Conservation (phyloP, 1,284 basidiomycete species). For the Taiwanofungus camphoratus region DNA sequence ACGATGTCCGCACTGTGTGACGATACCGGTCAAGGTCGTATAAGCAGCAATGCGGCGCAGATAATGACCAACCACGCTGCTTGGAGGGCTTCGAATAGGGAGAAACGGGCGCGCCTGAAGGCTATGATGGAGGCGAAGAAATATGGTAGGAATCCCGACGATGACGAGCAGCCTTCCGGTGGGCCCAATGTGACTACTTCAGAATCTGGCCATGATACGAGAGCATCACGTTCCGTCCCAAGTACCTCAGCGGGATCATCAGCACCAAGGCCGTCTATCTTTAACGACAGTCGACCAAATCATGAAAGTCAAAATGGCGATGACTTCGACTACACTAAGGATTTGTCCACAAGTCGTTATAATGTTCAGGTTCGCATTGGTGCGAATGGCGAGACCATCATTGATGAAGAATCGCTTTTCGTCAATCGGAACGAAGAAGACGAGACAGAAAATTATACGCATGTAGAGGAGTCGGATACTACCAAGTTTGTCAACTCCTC, state of each 20-base stretch:
- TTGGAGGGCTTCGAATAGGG: constrained; percentile 61
- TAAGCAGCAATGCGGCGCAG: constrained; percentile 66
- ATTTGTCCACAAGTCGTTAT: constrained; percentile 60
- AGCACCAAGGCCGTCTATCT: constrained; percentile 2
- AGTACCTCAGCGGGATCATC: constrained; percentile 10
- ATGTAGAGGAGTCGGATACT: constrained; percentile 78
- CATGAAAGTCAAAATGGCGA: too few relatives aligned
- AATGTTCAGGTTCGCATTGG: constrained; percentile 79
- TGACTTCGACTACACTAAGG: constrained; percentile 60
- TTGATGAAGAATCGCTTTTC: constrained; percentile 76
- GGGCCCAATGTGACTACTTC: neutral
- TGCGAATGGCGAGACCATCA: constrained; percentile 73
- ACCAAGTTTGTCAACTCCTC: constrained; percentile 84
- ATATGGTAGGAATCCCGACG: constrained; percentile 51
- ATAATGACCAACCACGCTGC: constrained; percentile 60
- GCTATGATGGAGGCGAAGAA: constrained; percentile 64
- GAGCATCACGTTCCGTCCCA: constrained; percentile 2
- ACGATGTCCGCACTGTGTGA: constrained; percentile 73
- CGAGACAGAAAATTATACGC: constrained; percentile 65
- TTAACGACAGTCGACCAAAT: neutral
- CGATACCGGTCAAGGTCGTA: constrained; percentile 67
- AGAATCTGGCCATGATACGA: neutral
- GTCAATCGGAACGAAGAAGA: constrained; percentile 64
- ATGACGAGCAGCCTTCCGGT: constrained; percentile 32
- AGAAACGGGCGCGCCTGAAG: constrained; percentile 57